These are phyloP conservation scores for Cordyceps cateniannulata DNA, from an alignment of 2,329 filamentous ascomycete genomes.

Conservation along the genomic window DNA sequence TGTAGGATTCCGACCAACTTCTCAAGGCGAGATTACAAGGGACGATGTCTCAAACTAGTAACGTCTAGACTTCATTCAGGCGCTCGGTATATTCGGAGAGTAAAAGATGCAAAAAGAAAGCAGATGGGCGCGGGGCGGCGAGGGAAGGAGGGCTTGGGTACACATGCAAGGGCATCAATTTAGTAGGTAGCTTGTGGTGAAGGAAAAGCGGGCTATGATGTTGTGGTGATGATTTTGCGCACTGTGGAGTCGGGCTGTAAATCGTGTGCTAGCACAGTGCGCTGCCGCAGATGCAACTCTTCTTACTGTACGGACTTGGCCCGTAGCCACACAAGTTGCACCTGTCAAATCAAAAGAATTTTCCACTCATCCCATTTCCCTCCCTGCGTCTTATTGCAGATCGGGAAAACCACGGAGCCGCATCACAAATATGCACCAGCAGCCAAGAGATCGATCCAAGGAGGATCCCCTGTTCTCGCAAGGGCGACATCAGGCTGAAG, in stretches of 20 bases:
- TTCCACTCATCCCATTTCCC: conserved; percentile 1
- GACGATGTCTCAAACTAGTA: neutral
- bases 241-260: neutral
- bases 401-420: neutral
- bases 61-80: neutral
- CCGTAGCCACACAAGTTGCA: conserved; percentile 9
- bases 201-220: conserved; percentile 1
- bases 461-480: conserved; percentile 10
- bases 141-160: conserved; percentile 6
- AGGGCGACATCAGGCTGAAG: neutral
- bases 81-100: neutral
- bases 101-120: conserved; percentile 7
- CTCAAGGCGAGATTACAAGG: conserved; percentile 3
- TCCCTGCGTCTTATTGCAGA: conserved; percentile 6
- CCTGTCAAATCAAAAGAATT: conserved; percentile 5
- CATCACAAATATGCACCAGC: conserved; percentile 7
- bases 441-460: conserved; percentile 4
- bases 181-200: no score
- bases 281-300: neutral
- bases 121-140: neutral
- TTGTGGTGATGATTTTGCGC: neutral
- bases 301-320: conserved; percentile 5
- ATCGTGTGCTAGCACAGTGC: neutral
- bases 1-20: neutral
- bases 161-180: conserved; percentile 3